A percentile compares a stretch with the other conserved stretches of the same genome.
Evolutionary conservation across 345 rosid species (phyloP).

Genomic region (Eutrema heterophyllum): DNA sequence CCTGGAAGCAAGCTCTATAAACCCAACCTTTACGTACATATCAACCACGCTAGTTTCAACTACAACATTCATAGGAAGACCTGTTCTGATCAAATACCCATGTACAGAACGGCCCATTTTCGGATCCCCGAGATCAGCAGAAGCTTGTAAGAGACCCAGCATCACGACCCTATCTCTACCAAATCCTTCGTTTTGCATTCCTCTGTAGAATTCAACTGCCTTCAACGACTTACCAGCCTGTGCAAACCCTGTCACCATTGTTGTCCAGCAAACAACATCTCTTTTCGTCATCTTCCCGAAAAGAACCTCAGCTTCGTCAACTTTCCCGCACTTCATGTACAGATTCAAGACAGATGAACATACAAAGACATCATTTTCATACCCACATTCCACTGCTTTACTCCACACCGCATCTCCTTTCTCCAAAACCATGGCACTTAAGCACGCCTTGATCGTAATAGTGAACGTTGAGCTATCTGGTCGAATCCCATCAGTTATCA

Average conservation of each 20-base stretch:
- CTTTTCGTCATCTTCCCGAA: constrained; percentile 51
- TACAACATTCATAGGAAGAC: constrained; percentile 36
- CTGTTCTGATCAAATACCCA: constrained; percentile 50
- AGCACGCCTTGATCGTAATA: constrained; percentile 61
- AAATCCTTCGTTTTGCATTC: constrained; percentile 58
- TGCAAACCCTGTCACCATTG: constrained; percentile 64
- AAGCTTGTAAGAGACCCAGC: constrained; percentile 68
- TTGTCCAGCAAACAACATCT: constrained; percentile 69
- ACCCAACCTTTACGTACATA: constrained; percentile 71
- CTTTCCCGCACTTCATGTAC: constrained; percentile 49
- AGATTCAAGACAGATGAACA: constrained; percentile 71
- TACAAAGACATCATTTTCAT: constrained; percentile 57
- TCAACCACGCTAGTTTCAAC: constrained; percentile 57
- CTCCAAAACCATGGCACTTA: constrained; percentile 38
- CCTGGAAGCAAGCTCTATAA: constrained; percentile 45
- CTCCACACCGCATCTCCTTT: constrained; percentile 52
- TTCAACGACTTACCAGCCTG: constrained; percentile 40
- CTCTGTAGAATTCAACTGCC: constrained; percentile 45
- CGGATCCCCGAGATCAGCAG: constrained; percentile 42
- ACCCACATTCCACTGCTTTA: constrained; percentile 54
- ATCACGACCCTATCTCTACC: constrained; percentile 52
- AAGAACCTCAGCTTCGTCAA: constrained; percentile 45
- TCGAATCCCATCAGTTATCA: constrained; percentile 43
- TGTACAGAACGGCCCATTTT: constrained; percentile 55
- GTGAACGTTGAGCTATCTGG: constrained; percentile 83